A percentile compares a stretch with the other conserved stretches of the same genome.
Conservation (phyloP, 805 yeast genomes). For the Lachancea fermentati region DNA sequence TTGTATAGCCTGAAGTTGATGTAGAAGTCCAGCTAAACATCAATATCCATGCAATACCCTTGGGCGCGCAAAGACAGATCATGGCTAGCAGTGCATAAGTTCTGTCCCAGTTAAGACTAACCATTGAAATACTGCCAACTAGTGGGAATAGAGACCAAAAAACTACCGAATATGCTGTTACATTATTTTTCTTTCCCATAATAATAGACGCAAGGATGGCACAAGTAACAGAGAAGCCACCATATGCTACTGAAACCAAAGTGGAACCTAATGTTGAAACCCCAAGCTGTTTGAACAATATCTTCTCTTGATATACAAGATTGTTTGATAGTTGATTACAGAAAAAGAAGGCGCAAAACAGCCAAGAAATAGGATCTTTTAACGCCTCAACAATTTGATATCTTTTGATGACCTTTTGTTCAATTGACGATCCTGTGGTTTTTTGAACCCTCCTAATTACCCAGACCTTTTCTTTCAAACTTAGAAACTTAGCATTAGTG, state of each 20-base stretch:
- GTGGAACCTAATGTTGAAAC: slow-evolving; percentile 38
- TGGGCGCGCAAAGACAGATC: slow-evolving; percentile 26
- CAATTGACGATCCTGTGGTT: slow-evolving; percentile 37
- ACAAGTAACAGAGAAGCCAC: slow-evolving; percentile 35
- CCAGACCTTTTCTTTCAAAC: slow-evolving; percentile 40
- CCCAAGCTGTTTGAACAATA: slow-evolving; percentile 37
- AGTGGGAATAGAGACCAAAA: slow-evolving; percentile 34
- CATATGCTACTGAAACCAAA: slow-evolving; percentile 44
- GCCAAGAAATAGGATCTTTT: slow-evolving; percentile 40
- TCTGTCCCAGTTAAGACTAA: slow-evolving; percentile 36
- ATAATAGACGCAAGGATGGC: slow-evolving; percentile 31
- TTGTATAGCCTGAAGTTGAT: slow-evolving; percentile 39
- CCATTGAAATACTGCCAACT: slow-evolving; percentile 39
- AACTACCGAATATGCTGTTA: slow-evolving; percentile 29
- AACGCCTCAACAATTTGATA: slow-evolving; percentile 40
- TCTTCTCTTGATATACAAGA: slow-evolving; percentile 41
- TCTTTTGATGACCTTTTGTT: slow-evolving; percentile 40
- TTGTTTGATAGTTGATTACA: slow-evolving; percentile 42
- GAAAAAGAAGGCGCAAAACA: slow-evolving; percentile 33
- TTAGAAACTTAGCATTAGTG: slow-evolving; percentile 37
- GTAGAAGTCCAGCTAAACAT: slow-evolving; percentile 18
- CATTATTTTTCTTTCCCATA: slow-evolving; percentile 28
- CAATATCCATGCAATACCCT: slow-evolving; percentile 29
- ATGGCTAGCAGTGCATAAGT: slow-evolving; percentile 34
- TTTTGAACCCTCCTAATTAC: slow-evolving; percentile 38